Conservation (phyloP, 306 rosid genomes). For the Medicago lupulina region DNA sequence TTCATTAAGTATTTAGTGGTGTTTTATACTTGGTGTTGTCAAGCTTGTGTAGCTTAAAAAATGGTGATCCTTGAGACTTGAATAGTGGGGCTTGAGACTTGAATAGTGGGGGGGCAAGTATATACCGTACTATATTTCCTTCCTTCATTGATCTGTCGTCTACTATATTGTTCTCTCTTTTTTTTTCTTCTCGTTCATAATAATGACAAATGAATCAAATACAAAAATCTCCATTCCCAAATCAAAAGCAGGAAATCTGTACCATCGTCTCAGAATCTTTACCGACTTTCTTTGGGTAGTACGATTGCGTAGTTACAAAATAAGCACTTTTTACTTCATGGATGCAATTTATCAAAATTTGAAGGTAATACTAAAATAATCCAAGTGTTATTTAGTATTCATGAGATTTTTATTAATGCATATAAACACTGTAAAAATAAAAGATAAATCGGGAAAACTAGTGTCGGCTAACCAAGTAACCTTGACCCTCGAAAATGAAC, state of each 20-base stretch:
- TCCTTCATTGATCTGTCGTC: neutral
- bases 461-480: neutral
- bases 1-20: neutral
- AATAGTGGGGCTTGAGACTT: neutral
- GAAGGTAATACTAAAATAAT: too few species aligned
- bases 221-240: neutral
- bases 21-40: neutral
- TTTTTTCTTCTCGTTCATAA: neutral
- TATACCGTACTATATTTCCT: neutral
- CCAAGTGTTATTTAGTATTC: too few species aligned
- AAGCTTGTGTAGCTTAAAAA: neutral
- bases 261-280: too few species aligned
- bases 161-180: neutral
- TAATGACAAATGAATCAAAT: neutral
- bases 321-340: too few species aligned
- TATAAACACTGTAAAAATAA: neutral
- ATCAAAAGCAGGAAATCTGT: too few species aligned
- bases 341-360: too few species aligned
- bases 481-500: neutral
- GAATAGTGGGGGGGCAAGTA: neutral
- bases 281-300: too few species aligned
- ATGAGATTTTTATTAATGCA: too few species aligned
- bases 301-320: too few species aligned
- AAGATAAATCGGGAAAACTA: neutral
- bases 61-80: neutral